Conservation (phyloP, 192 early-diverging fungal species). For the Rhizoclosmatium globosum region DNA sequence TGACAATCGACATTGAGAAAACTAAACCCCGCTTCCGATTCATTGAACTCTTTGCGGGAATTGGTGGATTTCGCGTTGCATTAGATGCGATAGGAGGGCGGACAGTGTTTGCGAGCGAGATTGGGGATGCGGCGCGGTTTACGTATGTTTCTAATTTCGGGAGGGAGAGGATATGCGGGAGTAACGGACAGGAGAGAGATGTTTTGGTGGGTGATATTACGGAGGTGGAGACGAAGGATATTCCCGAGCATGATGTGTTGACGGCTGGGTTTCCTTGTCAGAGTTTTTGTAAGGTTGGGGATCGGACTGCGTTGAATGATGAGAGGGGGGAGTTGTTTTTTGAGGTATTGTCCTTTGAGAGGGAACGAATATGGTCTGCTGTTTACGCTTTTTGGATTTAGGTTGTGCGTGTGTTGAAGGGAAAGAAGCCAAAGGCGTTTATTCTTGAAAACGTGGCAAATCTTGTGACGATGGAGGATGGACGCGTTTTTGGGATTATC, state of each 20-base stretch:
- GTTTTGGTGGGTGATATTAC: slow-evolving; percentile 27
- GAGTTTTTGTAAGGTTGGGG: slow-evolving; percentile 20
- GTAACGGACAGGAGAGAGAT: not conserved
- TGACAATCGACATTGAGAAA: not conserved
- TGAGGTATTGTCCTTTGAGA: not conserved
- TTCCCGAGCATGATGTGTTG: slow-evolving; percentile 18
- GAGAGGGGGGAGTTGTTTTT: slow-evolving; percentile 24
- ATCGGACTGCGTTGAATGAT: slow-evolving; percentile 13
- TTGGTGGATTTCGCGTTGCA: slow-evolving; percentile 24
- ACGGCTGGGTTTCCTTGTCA: slow-evolving; percentile 32
- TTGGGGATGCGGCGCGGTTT: slow-evolving; percentile 7
- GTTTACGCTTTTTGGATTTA: not conserved
- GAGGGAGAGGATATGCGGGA: not conserved
- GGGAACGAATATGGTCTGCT: no score
- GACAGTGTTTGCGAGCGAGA: slow-evolving; percentile 22
- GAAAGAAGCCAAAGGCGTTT: slow-evolving; percentile 26
- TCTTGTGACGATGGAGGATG: slow-evolving; percentile 22
- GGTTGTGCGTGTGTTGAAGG: slow-evolving; percentile 25
- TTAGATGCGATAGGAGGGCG: slow-evolving; percentile 19
- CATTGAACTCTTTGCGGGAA: slow-evolving; percentile 26
- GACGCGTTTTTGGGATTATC: slow-evolving; percentile 18
- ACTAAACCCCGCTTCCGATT: not conserved
- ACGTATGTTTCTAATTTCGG: slow-evolving; percentile 31
- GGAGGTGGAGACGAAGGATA: slow-evolving; percentile 10
- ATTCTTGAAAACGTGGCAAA: slow-evolving; percentile 24